A percentile compares a stretch with the other conserved stretches of the same genome.
Evolutionary conservation across 2,329 filamentous ascomycete genomes (phyloP).

Genomic region (Trichoderma gracile): DNA sequence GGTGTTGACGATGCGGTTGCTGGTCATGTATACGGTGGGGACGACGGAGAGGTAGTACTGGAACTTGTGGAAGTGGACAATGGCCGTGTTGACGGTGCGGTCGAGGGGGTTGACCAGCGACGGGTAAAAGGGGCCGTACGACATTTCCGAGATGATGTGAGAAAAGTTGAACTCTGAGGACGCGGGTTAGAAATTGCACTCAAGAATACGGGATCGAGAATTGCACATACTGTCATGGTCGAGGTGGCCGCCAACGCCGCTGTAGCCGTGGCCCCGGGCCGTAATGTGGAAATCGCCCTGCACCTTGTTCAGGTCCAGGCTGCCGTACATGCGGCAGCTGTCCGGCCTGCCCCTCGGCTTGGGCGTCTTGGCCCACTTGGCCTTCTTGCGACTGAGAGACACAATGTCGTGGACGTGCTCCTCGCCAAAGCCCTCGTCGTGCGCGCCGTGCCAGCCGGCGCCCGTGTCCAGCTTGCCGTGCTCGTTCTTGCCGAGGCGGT

Average conservation of each 20-base stretch:
- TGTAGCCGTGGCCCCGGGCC: slow-evolving; percentile 91
- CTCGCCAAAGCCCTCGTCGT: slow-evolving; percentile 71
- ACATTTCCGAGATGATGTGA: slow-evolving; percentile 92
- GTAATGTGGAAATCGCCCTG: slow-evolving; percentile 99
- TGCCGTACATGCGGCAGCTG: slow-evolving; percentile 87
- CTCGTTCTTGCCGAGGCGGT: slow-evolving; percentile 58
- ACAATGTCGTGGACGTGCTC: slow-evolving; percentile 93
- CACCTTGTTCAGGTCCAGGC: slow-evolving; percentile 89
- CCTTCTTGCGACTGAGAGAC: slow-evolving; percentile 62
- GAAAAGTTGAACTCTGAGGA: slow-evolving; percentile 88
- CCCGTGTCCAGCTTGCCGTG: slow-evolving; percentile 58
- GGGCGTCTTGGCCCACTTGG: slow-evolving; percentile 76
- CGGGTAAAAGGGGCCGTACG: slow-evolving; percentile 96
- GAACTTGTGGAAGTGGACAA: slow-evolving; percentile 85
- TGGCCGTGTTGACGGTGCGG: slow-evolving; percentile 77
- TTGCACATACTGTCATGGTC: slow-evolving; percentile 72
- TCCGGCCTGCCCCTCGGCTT: slow-evolving; percentile 61
- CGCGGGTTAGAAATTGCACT: background rate
- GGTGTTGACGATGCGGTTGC: slow-evolving; percentile 71
- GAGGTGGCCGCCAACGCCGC: slow-evolving; percentile 73
- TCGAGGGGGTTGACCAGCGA: slow-evolving; percentile 92
- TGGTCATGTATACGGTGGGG: slow-evolving; percentile 84
- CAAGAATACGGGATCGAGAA: background rate
- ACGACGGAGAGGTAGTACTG: slow-evolving; percentile 97
- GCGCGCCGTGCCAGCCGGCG: slow-evolving; percentile 55